A percentile compares a stretch with the other conserved stretches of the same genome.
Conservation (phyloP, 192 early-diverging fungal species). For the Funneliformis mosseae region DNA sequence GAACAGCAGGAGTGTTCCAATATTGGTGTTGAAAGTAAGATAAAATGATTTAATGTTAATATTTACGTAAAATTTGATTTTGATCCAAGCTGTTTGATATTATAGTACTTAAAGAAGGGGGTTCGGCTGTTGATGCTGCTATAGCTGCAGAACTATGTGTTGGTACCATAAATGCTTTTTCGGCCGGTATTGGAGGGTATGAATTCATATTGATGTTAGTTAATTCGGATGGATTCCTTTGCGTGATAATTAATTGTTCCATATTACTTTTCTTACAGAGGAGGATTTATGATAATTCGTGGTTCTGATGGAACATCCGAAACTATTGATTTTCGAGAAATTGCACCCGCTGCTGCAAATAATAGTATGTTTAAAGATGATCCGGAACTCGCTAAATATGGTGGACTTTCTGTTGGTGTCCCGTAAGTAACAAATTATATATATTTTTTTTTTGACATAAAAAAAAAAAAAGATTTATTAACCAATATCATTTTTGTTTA, state of each 20-base stretch:
- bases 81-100: background rate
- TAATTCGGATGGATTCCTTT: background rate
- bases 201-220: background rate
- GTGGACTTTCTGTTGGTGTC: slow-evolving; percentile 75
- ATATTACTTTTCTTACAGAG: slow-evolving; percentile 49
- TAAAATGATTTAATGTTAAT: background rate
- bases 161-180: slow-evolving; percentile 87
- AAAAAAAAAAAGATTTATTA: slow-evolving; percentile 26
- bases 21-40: background rate
- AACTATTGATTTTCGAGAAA: slow-evolving; percentile 88
- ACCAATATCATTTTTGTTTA: slow-evolving; percentile 26
- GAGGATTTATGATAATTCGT: slow-evolving; percentile 90
- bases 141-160: slow-evolving; percentile 86
- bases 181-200: slow-evolving; percentile 84
- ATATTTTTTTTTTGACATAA: background rate
- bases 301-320: slow-evolving; percentile 57
- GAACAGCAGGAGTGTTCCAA: background rate
- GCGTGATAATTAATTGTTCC: background rate
- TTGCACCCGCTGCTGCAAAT: slow-evolving; percentile 72
- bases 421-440: slow-evolving; percentile 55
- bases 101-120: slow-evolving; percentile 76
- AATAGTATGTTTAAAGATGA: slow-evolving; percentile 80
- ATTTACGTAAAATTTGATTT: background rate
- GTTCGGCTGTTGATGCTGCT: slow-evolving; percentile 87
- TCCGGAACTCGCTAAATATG: slow-evolving; percentile 68